These are phyloP conservation scores for Fusarium citri DNA, from an alignment of 2,329 filamentous ascomycete species.

Conservation along the genomic window DNA sequence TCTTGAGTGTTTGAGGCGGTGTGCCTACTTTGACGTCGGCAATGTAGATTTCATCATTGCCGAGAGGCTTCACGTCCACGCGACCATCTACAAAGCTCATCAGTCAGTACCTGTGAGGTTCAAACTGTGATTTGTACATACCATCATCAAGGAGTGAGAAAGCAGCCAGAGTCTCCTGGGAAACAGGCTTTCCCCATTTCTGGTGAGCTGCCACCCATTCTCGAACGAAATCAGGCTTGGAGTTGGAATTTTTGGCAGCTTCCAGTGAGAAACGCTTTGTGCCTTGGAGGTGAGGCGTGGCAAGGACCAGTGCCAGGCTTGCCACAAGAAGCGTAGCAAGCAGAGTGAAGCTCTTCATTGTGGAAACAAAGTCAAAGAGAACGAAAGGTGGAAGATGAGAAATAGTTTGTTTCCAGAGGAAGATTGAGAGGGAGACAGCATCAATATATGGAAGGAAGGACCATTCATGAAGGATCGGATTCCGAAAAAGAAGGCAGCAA, in stretches of 20 bases:
- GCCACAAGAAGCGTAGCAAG: slow-evolving; percentile 27
- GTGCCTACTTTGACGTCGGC: slow-evolving; percentile 60
- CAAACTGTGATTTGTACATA: slow-evolving; percentile 9
- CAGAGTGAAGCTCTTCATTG: slow-evolving; percentile 36
- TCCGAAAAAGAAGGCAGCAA: not conserved
- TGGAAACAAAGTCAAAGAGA: not conserved
- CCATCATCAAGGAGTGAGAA: slow-evolving; percentile 49
- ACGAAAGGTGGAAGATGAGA: not conserved
- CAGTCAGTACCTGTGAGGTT: slow-evolving; percentile 28
- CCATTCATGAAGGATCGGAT: not conserved
- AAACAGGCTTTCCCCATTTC: slow-evolving; percentile 51
- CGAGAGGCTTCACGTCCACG: slow-evolving; percentile 52
- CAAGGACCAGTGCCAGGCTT: slow-evolving; percentile 26
- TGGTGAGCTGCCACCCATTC: slow-evolving; percentile 50
- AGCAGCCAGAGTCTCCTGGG: slow-evolving; percentile 31
- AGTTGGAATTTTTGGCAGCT: slow-evolving; percentile 36
- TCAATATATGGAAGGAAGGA: not conserved
- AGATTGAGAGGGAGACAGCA: not conserved
- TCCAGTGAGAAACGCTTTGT: slow-evolving; percentile 48
- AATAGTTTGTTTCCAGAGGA: not conserved
- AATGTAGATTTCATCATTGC: slow-evolving; percentile 58
- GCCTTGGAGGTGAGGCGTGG: slow-evolving; percentile 11
- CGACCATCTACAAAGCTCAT: slow-evolving; percentile 47
- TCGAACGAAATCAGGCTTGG: slow-evolving; percentile 48
- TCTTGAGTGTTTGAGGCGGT: slow-evolving; percentile 59